Evolutionary conservation across 2,329 filamentous ascomycete genomes (phyloP).

Genomic region (Monosporascus sp.): DNA sequence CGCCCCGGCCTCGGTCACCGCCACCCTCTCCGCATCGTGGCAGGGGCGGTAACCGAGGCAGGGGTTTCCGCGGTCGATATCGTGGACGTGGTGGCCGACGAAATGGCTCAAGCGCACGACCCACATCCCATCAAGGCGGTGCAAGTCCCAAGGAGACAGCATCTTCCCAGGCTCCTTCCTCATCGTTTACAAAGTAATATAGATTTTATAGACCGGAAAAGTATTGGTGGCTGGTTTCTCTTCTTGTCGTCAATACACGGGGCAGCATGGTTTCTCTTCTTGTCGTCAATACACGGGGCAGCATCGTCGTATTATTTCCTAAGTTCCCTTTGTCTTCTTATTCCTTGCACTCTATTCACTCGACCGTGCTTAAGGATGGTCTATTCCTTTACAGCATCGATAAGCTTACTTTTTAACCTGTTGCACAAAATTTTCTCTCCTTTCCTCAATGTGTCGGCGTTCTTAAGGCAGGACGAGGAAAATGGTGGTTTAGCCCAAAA

Average conservation of each 20-base stretch:
- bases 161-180: not conserved
- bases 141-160: not conserved
- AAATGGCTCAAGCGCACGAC: conserved; percentile 13
- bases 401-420: too few species aligned
- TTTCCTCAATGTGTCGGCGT: not conserved
- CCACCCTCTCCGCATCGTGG: conserved; percentile 10
- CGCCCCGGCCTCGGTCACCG: conserved; percentile 3
- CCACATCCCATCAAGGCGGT: conserved; percentile 5
- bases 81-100: conserved; percentile 21
- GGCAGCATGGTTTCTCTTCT: not conserved
- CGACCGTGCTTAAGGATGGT: not conserved
- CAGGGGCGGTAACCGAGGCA: conserved; percentile 6
- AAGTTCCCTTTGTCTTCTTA: too few species aligned
- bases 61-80: conserved; percentile 16
- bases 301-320: too few species aligned
- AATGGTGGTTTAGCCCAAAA: not conserved
- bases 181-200: not conserved
- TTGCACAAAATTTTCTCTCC: not conserved
- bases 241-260: not conserved
- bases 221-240: not conserved
- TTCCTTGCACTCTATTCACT: not conserved
- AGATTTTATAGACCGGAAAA: not conserved
- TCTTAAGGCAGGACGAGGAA: not conserved
- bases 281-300: not conserved
- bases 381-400: not conserved